These are phyloP conservation scores for Camellia sinensis DNA, from an alignment of 148 eudicot genomes.

Conservation along the genomic window DNA sequence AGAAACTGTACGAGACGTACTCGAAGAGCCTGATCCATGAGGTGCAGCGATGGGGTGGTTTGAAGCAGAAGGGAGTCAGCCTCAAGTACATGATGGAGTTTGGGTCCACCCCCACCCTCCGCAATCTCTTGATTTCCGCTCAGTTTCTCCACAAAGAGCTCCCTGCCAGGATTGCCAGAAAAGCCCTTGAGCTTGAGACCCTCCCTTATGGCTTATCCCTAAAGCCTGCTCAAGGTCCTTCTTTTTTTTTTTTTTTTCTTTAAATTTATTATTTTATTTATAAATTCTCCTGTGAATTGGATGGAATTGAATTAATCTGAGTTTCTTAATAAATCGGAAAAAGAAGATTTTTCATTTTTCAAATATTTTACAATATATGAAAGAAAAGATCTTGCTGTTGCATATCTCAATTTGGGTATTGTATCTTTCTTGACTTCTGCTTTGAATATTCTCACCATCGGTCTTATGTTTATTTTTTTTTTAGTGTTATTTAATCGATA, in stretches of 20 bases:
- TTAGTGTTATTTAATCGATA: background rate
- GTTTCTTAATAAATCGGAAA: background rate
- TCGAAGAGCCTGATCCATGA: constrained; percentile 59
- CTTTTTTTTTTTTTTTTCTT: too few species aligned
- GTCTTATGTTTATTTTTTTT: background rate
- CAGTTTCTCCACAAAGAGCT: constrained; percentile 88
- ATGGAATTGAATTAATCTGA: background rate
- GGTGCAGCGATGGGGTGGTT: constrained; percentile 64
- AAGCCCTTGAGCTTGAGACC: constrained; percentile 69
- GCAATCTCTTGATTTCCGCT: constrained; percentile 64
- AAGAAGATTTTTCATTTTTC: background rate
- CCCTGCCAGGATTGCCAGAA: constrained; percentile 71
- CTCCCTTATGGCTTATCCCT: constrained; percentile 85
- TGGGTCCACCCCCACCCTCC: constrained; percentile 59
- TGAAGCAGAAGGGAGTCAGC: constrained; percentile 82
- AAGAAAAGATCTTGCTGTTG: background rate
- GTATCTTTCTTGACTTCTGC: too few species aligned
- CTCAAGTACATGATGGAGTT: constrained; percentile 90
- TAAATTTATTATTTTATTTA: too few species aligned
- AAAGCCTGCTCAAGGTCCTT: constrained; percentile 80
- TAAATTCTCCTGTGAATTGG: background rate
- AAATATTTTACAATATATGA: background rate
- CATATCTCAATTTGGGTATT: background rate
- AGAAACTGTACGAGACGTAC: constrained; percentile 35
- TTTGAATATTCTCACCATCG: background rate